A percentile compares a stretch with the other conserved stretches of the same genome.
phyloP scores from a whole-genome alignment of 345 rosid species.

The Rhodomyrtus tomentosa region DNA sequence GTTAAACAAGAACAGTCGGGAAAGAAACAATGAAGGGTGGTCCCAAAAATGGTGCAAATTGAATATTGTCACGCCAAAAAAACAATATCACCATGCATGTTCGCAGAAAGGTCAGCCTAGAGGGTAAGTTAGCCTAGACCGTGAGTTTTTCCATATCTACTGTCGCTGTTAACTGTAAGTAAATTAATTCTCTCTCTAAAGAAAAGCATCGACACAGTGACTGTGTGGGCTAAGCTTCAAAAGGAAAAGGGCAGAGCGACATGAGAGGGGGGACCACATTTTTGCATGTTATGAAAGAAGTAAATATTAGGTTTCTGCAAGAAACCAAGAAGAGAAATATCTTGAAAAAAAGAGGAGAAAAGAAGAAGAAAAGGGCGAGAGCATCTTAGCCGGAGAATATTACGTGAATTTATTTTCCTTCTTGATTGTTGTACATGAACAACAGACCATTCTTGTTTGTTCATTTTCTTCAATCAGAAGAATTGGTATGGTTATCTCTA shows the following conservation, averaged over 20 bases:
- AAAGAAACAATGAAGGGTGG: conserved; percentile 15
- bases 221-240: neutral
- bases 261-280: neutral
- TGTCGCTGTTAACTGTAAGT: neutral
- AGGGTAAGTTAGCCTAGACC: neutral
- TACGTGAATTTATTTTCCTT: neutral
- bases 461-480: neutral
- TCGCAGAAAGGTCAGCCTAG: neutral
- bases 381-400: neutral
- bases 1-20: neutral
- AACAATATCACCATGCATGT: conserved; percentile 8
- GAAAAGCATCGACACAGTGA: neutral
- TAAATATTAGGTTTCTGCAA: neutral
- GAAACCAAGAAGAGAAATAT: neutral
- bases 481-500: neutral
- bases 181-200: neutral
- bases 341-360: neutral
- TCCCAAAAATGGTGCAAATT: conserved; percentile 25
- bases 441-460: neutral
- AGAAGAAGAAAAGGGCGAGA: neutral
- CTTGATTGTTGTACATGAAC: neutral
- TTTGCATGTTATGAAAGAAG: neutral
- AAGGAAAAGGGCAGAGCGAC: neutral
- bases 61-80: conserved; percentile 40
- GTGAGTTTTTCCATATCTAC: neutral